phyloP scores from a whole-genome alignment of 108 stramenopile species.

The Mayamaea pseudoterrestris region DNA sequence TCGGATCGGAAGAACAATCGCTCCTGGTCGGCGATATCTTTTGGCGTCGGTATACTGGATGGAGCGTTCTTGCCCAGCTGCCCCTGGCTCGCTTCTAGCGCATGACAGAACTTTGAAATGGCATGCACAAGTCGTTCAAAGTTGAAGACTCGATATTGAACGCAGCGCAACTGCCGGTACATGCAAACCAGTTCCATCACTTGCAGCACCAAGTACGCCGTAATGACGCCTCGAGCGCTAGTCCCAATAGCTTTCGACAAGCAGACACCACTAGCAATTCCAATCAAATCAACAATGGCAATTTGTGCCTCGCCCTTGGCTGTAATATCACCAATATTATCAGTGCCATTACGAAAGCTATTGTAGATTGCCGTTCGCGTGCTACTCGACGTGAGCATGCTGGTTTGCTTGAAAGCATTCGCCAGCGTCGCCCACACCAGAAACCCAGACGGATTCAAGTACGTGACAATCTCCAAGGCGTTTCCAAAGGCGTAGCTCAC shows the following conservation, averaged over 20 bases:
- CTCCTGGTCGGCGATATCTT: slow-evolving; percentile 41
- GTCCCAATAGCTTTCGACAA: slow-evolving; percentile 53
- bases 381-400: slow-evolving; percentile 80
- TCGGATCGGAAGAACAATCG: slow-evolving; percentile 61
- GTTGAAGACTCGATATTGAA: slow-evolving; percentile 76
- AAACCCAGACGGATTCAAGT: slow-evolving; percentile 69
- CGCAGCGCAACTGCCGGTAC: slow-evolving; percentile 73
- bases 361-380: slow-evolving; percentile 89
- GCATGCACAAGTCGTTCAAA: slow-evolving; percentile 72
- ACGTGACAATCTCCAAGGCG: slow-evolving; percentile 80
- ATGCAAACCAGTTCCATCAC: slow-evolving; percentile 76
- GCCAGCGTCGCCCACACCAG: slow-evolving; percentile 79
- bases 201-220: slow-evolving; percentile 58
- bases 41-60: slow-evolving; percentile 34
- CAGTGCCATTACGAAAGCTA: slow-evolving; percentile 62
- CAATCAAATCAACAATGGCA: slow-evolving; percentile 86
- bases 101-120: slow-evolving; percentile 16
- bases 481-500: slow-evolving; percentile 82
- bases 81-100: slow-evolving; percentile 1
- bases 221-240: slow-evolving; percentile 36
- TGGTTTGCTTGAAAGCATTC: slow-evolving; percentile 84
- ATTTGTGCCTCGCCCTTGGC: slow-evolving; percentile 95
- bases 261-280: slow-evolving; percentile 70
- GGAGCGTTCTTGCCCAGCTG: not conserved
- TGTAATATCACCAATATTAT: slow-evolving; percentile 93